Evolutionary conservation across 2,329 filamentous ascomycete genomes (phyloP).

Genomic region (Pseudofabraea citricarpa): DNA sequence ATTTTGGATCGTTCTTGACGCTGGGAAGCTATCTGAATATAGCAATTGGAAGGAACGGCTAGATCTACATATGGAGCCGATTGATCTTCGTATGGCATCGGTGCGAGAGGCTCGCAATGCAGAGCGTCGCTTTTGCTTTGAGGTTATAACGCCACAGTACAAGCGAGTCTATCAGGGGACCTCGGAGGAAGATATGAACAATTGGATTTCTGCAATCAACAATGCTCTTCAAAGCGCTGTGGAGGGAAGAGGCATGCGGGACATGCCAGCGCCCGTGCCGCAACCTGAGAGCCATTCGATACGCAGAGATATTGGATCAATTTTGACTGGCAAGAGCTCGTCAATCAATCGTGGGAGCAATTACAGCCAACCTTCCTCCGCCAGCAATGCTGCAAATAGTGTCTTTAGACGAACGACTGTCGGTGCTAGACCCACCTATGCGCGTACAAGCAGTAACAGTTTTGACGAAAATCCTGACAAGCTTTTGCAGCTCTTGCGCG

Average conservation of each 20-base stretch:
- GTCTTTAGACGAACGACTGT: conserved; percentile 87
- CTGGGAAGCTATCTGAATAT: conserved; percentile 95
- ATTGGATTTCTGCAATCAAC: conserved; percentile 94
- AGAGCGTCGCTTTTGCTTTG: conserved; percentile 93
- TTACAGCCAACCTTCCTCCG: conserved; percentile 45
- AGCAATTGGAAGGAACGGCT: conserved; percentile 99
- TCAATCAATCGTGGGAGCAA: conserved; percentile 49
- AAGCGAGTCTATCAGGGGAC: conserved; percentile 97
- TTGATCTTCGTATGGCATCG: conserved; percentile 93
- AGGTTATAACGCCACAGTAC: conserved; percentile 94
- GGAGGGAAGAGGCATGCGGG: conserved; percentile 66
- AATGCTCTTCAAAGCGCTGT: conserved; percentile 95
- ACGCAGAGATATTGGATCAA: conserved; percentile 84
- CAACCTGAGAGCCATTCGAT: conserved; percentile 45
- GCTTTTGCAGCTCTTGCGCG: conserved; percentile 79
- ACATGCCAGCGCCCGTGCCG: conserved; percentile 38
- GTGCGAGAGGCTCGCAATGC: conserved; percentile 93
- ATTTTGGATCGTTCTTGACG: conserved; percentile 98
- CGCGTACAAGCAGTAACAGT: conserved; percentile 62
- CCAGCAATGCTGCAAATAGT: conserved; percentile 38
- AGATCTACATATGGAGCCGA: conserved; percentile 96
- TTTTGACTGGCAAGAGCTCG: conserved; percentile 86
- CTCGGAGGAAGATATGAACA: conserved; percentile 96
- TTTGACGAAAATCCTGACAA: conserved; percentile 82
- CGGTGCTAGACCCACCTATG: conserved; percentile 73